These are phyloP conservation scores for Immersiporthe knoxdaviesiana DNA, from an alignment of 2,329 filamentous ascomycete genomes.

Conservation along the genomic window DNA sequence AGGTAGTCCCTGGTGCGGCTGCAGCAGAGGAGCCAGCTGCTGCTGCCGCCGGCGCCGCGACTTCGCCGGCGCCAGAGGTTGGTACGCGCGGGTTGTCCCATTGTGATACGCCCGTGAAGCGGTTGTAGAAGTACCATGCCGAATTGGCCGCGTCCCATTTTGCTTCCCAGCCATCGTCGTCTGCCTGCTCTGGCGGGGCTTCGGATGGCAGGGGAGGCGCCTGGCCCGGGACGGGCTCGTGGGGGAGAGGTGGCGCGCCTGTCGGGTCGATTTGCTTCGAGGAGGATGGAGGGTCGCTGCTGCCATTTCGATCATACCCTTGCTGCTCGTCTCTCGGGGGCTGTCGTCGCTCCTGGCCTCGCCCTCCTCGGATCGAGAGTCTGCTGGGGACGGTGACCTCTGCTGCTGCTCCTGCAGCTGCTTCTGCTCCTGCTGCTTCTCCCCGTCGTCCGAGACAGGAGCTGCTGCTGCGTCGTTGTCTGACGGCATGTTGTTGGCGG, in stretches of 20 bases:
- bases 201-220: constrained; percentile 49
- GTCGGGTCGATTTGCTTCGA: neutral
- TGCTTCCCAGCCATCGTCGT: constrained; percentile 80
- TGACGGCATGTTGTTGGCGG: constrained; percentile 23
- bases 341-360: constrained; percentile 25
- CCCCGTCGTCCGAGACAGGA: constrained; percentile 16
- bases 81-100: constrained; percentile 86
- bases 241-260: constrained; percentile 25
- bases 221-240: constrained; percentile 19
- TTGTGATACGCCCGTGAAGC: constrained; percentile 73
- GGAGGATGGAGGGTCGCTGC: neutral
- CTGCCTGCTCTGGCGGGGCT: constrained; percentile 51
- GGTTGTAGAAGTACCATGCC: constrained; percentile 84
- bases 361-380: constrained; percentile 27
- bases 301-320: neutral
- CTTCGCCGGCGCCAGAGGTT: constrained; percentile 42
- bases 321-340: neutral
- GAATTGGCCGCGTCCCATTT: constrained; percentile 72
- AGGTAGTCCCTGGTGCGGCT: constrained; percentile 33
- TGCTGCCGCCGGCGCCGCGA: neutral
- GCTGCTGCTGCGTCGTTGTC: constrained; percentile 22
- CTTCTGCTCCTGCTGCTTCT: constrained; percentile 14
- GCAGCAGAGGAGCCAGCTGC: constrained; percentile 31
- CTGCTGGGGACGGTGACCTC: constrained; percentile 18
- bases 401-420: neutral